These are phyloP conservation scores for Kodamaea restingae DNA, from an alignment of 805 yeast species.

Conservation along the genomic window DNA sequence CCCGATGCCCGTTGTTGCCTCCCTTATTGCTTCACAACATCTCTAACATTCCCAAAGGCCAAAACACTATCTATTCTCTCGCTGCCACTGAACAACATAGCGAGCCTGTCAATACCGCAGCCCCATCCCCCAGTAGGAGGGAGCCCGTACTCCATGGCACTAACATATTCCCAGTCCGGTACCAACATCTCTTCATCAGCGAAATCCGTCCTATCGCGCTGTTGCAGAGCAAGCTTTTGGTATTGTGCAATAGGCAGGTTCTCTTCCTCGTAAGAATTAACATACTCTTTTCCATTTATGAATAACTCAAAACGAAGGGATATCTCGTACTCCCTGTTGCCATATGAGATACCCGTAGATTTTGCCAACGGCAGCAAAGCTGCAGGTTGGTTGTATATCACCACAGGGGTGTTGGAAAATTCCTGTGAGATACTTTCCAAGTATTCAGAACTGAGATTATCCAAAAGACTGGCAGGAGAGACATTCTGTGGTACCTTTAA, in stretches of 20 bases:
- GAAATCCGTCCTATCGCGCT: constrained; percentile 39
- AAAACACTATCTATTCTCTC: constrained; percentile 71
- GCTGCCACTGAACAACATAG: constrained; percentile 68
- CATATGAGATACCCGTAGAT: constrained; percentile 33
- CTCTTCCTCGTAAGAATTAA: constrained; percentile 95
- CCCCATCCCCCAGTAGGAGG: constrained; percentile 99
- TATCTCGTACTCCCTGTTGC: constrained; percentile 29
- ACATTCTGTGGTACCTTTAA: constrained; percentile 32
- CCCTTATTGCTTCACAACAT: constrained; percentile 56
- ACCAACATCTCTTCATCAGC: constrained; percentile 60
- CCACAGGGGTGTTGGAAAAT: constrained; percentile 49
- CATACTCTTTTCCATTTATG: constrained; percentile 73
- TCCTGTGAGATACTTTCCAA: constrained; percentile 60
- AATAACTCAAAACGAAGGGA: constrained; percentile 83
- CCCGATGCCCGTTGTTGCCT: too few relatives aligned
- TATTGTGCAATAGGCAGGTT: constrained; percentile 76
- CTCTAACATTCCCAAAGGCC: constrained; percentile 69
- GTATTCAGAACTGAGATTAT: constrained; percentile 54
- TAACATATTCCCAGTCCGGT: constrained; percentile 70
- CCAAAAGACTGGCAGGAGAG: constrained; percentile 60
- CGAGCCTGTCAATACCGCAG: constrained; percentile 83
- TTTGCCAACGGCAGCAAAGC: constrained; percentile 86
- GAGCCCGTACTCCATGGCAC: constrained; percentile 84
- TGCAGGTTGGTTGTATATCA: constrained; percentile 81
- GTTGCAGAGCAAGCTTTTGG: constrained; percentile 60